Evolutionary conservation across 2,329 filamentous ascomycete genomes (phyloP), one percentile per base, ranked within the genome.

Genomic region (Diaporthe sp.): DNA sequence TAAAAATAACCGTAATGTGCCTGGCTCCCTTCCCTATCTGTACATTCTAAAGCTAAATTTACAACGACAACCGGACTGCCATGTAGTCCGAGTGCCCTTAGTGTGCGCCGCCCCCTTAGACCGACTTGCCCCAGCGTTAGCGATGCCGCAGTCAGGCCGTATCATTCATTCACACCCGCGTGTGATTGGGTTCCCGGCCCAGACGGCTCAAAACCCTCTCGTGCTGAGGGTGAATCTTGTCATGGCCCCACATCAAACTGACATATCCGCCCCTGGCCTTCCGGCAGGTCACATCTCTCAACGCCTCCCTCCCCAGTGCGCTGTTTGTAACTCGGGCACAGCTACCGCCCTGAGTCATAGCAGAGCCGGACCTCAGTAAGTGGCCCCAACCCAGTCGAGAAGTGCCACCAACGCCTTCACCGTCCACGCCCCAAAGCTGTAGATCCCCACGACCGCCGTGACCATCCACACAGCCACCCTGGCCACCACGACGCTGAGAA

Each of bases 351-450:
- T 32, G 22, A 13, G n/a, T 27, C 15, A 19, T 30, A 25, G 17
- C 42, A 66, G 44, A 68, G 42, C 51, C 7, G 37, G 17, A 25
- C 4, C 44, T 73, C 42, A 76, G 42, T 76, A 76, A 17, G 70
- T 75, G 27, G 73, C 73, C 65, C 73, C 75, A 1, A 71, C 53
- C 75, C 70, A 75, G 39, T 76, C 73, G 37, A 75, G 70, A 25
- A 76, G 56, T 4, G 37, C 51, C n/a, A 73, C 59, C 7, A 75
- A 35, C 27, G 61, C 63, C 65, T 44, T 74, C 51, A 71, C 44
- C 1, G 72, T 75, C 74, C 71, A 74, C n/a, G 66, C 65, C n/a
- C 59, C 74, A 13, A 73, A n/a, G 2, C n/a, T 32, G 51, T 73
- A 75, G 9, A 47, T 50, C 35, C 74, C 70, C 35, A 73, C 51